Percentiles rank a stretch among this genome's conserved stretches.
These are phyloP conservation scores for Rhodosporidiobolus odoratus DNA, from an alignment of 768 basidiomycete genomes.

Conservation along the genomic window DNA sequence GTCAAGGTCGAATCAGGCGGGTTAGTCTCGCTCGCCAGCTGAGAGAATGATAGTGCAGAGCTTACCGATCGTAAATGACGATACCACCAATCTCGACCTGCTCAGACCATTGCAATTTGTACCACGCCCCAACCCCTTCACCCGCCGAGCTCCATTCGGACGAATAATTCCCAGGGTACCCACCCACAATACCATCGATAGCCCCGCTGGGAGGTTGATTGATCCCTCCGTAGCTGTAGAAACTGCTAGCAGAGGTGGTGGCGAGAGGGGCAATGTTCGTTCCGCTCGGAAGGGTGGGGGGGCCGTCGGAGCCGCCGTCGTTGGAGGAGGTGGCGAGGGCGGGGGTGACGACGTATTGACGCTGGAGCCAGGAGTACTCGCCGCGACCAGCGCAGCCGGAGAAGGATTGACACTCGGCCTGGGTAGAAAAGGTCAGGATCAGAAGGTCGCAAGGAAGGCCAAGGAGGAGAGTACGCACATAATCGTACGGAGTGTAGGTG, in stretches of 20 bases:
- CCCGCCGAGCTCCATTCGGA: not conserved
- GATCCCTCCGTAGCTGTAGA: not conserved
- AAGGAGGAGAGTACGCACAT: not conserved
- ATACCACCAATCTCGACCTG: not conserved
- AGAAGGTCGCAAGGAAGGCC: not conserved
- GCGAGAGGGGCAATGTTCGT: conserved; percentile 17
- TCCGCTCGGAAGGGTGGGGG: not conserved
- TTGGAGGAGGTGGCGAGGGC: not conserved
- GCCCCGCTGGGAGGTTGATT: not conserved
- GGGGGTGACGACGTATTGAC: conserved; percentile 27
- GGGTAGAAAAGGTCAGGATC: not conserved
- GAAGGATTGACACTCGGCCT: conserved; percentile 31
- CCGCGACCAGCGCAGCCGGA: conserved; percentile 17
- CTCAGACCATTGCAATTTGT: not conserved
- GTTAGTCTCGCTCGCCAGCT: too few relatives aligned
- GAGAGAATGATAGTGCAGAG: too few relatives aligned
- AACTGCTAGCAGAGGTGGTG: not conserved
- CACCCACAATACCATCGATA: conserved; percentile 22
- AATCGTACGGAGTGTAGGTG: conserved; percentile 38
- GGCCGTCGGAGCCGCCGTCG: conserved; percentile 3
- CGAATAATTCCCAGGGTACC: not conserved
- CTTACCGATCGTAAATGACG: not conserved
- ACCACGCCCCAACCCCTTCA: not conserved
- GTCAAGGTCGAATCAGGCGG: too few relatives aligned
- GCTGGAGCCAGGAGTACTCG: conserved; percentile 28